Conservation (phyloP, 192 early-diverging fungal species). For the Backusella tarrabulga region DNA sequence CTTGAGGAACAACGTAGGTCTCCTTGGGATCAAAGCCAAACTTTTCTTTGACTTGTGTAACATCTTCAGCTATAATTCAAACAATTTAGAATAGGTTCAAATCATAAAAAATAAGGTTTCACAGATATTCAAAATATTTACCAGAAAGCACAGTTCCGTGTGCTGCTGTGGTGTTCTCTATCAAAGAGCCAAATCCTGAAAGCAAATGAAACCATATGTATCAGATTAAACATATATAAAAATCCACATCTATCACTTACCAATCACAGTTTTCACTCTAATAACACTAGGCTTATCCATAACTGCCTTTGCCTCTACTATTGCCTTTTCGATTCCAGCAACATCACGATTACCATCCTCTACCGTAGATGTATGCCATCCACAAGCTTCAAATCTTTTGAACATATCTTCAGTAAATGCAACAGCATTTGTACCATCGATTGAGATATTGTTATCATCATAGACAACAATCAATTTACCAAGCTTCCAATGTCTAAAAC, state of each 20-base stretch:
- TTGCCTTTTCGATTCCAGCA: slow-evolving; percentile 64
- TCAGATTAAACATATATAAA: background rate
- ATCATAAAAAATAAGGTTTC: background rate
- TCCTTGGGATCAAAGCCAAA: slow-evolving; percentile 81
- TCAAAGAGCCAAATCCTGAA: slow-evolving; percentile 76
- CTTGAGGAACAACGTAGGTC: slow-evolving; percentile 69
- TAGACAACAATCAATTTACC: slow-evolving; percentile 94
- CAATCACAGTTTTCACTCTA: slow-evolving; percentile 90
- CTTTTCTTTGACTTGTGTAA: slow-evolving; percentile 72
- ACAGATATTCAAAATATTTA: background rate
- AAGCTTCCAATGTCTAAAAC: slow-evolving; percentile 70
- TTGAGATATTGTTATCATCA: slow-evolving; percentile 95
- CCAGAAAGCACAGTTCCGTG: slow-evolving; percentile 84
- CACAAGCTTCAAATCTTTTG: slow-evolving; percentile 88
- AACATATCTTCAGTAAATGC: slow-evolving; percentile 92
- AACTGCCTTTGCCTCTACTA: slow-evolving; percentile 80
- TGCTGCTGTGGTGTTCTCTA: slow-evolving; percentile 83
- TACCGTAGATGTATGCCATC: slow-evolving; percentile 85
- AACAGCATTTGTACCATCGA: slow-evolving; percentile 81
- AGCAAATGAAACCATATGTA: background rate
- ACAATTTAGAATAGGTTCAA: background rate
- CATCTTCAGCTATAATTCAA: slow-evolving; percentile 57
- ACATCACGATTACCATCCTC: slow-evolving; percentile 80
- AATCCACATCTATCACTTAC: slow-evolving; percentile 29
- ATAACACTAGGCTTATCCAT: slow-evolving; percentile 89